A percentile compares a stretch with the other conserved stretches of the same genome.
phyloP scores from a whole-genome alignment of 2,329 filamentous ascomycete genomes.

The Penicillium glabrum region DNA sequence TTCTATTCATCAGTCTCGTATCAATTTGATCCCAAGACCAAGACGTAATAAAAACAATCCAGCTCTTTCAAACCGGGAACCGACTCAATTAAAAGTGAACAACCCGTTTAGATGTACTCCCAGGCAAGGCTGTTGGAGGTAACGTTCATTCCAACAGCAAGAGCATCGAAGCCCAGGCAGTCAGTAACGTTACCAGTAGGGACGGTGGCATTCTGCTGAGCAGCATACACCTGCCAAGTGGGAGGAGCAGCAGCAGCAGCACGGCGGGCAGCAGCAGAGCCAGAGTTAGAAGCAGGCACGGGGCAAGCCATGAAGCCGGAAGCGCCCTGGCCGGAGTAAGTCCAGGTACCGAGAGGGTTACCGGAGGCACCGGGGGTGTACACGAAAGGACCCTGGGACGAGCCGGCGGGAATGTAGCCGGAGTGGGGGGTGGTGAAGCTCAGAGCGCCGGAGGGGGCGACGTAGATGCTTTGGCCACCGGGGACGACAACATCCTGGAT shows the following conservation, averaged over 20 bases:
- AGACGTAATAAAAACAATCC: not conserved
- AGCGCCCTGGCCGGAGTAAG: constrained; percentile 31
- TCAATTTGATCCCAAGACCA: not conserved
- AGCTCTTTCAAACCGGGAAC: not conserved
- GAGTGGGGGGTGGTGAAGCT: constrained; percentile 60
- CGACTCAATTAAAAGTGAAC: not conserved
- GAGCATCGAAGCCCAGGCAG: constrained; percentile 39
- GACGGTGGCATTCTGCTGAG: constrained; percentile 37
- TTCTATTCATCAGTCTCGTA: not conserved
- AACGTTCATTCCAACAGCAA: constrained; percentile 24
- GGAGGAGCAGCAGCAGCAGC: constrained; percentile 7
- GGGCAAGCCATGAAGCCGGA: constrained; percentile 47
- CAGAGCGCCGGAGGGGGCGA: constrained; percentile 54
- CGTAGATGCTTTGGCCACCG: constrained; percentile 62
- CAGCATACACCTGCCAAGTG: constrained; percentile 42
- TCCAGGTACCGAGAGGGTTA: constrained; percentile 27
- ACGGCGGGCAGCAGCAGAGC: constrained; percentile 6
- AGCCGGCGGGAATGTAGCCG: constrained; percentile 49
- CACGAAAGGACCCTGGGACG: constrained; percentile 51
- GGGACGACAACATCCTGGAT: constrained; percentile 54
- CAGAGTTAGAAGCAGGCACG: constrained; percentile 9
- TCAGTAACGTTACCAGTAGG: constrained; percentile 38
- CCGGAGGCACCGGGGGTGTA: constrained; percentile 29
- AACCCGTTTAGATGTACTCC: constrained; percentile 37
- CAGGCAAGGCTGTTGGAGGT: constrained; percentile 30